Percentiles rank a stretch among this genome's conserved stretches.
Conservation (phyloP, 176 grass and related monocot genomes). For the Rhynchospora tenuis region DNA sequence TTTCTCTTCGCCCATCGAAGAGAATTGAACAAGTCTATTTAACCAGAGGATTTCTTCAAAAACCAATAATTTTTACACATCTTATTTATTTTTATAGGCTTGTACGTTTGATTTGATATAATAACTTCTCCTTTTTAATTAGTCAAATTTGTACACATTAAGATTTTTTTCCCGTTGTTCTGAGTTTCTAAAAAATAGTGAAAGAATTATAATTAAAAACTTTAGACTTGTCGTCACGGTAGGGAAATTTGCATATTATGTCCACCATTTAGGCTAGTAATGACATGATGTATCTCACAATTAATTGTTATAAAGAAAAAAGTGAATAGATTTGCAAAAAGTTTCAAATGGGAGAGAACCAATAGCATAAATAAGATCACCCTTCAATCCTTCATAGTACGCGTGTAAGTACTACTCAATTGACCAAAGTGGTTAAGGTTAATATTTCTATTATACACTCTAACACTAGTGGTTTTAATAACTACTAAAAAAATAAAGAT, state of each 20-base stretch:
- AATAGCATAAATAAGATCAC: too few species aligned
- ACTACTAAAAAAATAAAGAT: not conserved
- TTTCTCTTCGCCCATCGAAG: not conserved
- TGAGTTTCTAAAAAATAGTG: not conserved
- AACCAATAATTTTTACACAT: not conserved
- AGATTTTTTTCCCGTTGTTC: not conserved
- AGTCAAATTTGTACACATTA: not conserved
- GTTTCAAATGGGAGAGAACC: too few species aligned
- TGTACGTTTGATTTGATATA: not conserved
- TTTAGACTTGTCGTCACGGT: not conserved
- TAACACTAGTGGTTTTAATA: not conserved
- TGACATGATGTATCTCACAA: too few species aligned
- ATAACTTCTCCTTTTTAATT: not conserved
- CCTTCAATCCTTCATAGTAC: too few species aligned
- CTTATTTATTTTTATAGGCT: not conserved
- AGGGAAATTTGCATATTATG: too few species aligned
- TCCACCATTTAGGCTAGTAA: too few species aligned
- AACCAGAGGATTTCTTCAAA: not conserved
- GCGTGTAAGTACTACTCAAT: too few species aligned
- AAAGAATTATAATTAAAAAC: slow-evolving; percentile 2
- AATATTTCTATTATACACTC: too few species aligned
- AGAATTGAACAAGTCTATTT: not conserved
- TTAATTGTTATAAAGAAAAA: too few species aligned
- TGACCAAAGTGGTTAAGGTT: too few species aligned
- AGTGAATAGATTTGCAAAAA: too few species aligned